Base-by-base conservation (phyloP, 1,284 basidiomycete genomes). In the Trichosporon faecale region DNA sequence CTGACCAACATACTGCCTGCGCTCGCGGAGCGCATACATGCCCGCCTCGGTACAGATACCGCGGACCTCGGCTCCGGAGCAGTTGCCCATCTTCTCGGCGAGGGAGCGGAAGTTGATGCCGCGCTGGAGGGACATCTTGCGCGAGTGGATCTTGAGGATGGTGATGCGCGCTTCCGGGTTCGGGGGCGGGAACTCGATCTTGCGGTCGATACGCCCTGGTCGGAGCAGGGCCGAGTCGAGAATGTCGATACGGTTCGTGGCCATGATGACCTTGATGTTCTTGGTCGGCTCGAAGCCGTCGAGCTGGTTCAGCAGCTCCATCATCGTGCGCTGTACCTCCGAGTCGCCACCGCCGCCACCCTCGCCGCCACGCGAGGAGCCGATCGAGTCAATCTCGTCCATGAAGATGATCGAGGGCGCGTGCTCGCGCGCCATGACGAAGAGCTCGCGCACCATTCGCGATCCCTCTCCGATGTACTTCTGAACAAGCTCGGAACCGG, bases 261-360 rank as follows among this genome's bases (percentile, higher is more conserved):
- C 95, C 95, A 98, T 98, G 85, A 98, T 97, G 78, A 98, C 92
- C 87, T 99, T 98, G 88, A 98, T 98, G 83, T 98, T 98, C 87
- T 98, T 96, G 55, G 94, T 93, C 60, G 94, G 88, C 85, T 98
- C 96, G 83, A 99, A 99, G 12, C 96, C 96, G 79, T 99, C 96
- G 69, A 99, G 85, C 85, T 98, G 96, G 84, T 98, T 98, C 78
- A 98, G 85, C 80, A 97, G 83, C 85, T 99, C 96, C 83, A 98
- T 85, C 96, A 98, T 98, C 72, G 96, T 99, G 70, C 96, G 87
- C 86, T 99, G 96, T 69, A 98, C 96, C 84, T 98, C 96, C 5
- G 93, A 96, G 80, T 99, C 96, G 44, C 92, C 90, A 46, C 92
- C 90, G 60, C 91, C 90, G 0, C 93, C 92, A 29, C 92, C 92